phyloP scores from a whole-genome alignment of 257 asterid species.

The Nicotiana undulata region DNA sequence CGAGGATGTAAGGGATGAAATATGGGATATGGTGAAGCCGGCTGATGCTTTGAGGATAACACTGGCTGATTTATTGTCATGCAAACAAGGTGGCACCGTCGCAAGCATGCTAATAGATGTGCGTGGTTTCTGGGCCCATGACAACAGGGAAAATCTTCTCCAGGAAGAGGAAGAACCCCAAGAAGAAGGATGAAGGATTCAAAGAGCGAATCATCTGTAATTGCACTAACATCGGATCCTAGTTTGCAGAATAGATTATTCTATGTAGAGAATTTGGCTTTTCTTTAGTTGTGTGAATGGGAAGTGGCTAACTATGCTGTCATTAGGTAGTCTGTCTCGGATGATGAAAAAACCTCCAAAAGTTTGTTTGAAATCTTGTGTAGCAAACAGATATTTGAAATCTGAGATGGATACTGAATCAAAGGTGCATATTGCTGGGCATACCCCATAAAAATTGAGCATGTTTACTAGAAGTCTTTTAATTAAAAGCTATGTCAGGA shows the following conservation, averaged over 20 bases:
- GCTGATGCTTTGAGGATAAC: slow-evolving; percentile 64
- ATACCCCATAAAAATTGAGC: not conserved
- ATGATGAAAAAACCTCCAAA: not conserved
- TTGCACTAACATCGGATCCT: slow-evolving; percentile 1
- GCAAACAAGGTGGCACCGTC: slow-evolving; percentile 96
- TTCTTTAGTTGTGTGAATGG: not conserved
- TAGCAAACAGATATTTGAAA: not conserved
- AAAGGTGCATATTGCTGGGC: not conserved
- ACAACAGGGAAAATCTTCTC: slow-evolving; percentile 92
- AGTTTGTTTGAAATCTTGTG: not conserved
- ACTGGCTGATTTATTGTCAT: slow-evolving; percentile 66
- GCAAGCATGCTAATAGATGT: slow-evolving; percentile 99
- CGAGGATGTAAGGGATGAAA: slow-evolving; percentile 97
- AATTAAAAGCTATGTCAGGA: not conserved
- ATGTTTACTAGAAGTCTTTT: not conserved
- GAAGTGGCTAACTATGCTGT: not conserved
- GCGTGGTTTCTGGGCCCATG: slow-evolving; percentile 99
- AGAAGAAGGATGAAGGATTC: slow-evolving; percentile 50
- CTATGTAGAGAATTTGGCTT: not conserved
- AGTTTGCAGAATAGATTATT: not conserved
- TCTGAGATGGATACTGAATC: not conserved
- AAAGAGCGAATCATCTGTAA: not conserved
- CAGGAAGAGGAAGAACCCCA: slow-evolving; percentile 99
- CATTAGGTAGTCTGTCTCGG: not conserved
- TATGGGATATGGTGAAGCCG: slow-evolving; percentile 99